Conservation (phyloP, 805 yeast genomes). For the Osmozyma mogii region DNA sequence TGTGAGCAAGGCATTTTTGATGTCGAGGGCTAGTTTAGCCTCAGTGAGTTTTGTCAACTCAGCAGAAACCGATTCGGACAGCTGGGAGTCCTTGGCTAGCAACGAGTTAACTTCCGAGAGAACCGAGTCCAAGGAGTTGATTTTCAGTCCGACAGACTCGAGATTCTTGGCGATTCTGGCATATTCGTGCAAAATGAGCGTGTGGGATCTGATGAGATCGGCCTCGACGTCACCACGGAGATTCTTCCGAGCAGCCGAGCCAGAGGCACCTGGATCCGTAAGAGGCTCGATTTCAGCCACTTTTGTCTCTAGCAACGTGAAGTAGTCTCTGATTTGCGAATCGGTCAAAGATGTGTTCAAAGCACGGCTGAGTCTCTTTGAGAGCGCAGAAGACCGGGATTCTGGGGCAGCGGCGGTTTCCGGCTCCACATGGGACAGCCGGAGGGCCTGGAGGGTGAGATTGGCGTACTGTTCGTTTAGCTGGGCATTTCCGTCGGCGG, state of each 20-base stretch:
- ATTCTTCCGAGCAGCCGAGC: constrained; percentile 53
- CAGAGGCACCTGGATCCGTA: constrained; percentile 43
- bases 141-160: constrained; percentile 8
- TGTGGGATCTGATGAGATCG: constrained; percentile 51
- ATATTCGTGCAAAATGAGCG: constrained; percentile 24
- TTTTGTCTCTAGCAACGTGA: constrained; percentile 21
- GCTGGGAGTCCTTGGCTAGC: constrained; percentile 20
- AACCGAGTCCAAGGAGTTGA: constrained; percentile 6
- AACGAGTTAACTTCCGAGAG: constrained; percentile 31
- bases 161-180: constrained; percentile 23
- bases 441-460: constrained; percentile 33
- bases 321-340: constrained; percentile 24
- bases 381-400: constrained; percentile 17
- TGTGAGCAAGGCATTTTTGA: constrained; percentile 46
- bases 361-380: constrained; percentile 42
- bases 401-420: neutral
- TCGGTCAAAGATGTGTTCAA: constrained; percentile 36
- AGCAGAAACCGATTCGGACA: constrained; percentile 16
- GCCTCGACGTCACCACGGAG: constrained; percentile 53
- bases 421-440: neutral
- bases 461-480: constrained; percentile 43
- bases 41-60: constrained; percentile 20
- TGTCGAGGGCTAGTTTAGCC: constrained; percentile 24
- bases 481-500: constrained; percentile 5
- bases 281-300: constrained; percentile 26